Evolutionary conservation across 1,139 yeast genomes (phyloP).

Genomic region (Candida tunisiensis): DNA sequence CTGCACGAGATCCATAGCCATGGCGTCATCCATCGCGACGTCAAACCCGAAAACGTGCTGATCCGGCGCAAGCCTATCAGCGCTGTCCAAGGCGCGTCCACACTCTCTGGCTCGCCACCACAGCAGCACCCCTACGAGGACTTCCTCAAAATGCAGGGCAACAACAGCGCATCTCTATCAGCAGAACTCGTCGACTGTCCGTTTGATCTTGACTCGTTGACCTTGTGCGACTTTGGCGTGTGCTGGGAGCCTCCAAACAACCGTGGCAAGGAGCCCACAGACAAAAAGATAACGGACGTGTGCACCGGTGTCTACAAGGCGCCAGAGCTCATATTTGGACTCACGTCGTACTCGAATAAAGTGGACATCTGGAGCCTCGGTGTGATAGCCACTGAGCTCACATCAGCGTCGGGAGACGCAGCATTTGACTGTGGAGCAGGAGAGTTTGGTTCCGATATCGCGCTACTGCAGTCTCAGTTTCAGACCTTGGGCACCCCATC

Average conservation of each 20-base stretch:
- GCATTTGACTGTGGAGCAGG: no score
- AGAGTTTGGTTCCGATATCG: slow-evolving; percentile 40
- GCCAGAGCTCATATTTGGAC: slow-evolving; percentile 67
- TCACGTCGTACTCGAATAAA: slow-evolving; percentile 34
- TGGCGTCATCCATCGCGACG: slow-evolving; percentile 74
- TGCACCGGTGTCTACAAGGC: slow-evolving; percentile 69
- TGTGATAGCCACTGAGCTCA: slow-evolving; percentile 43
- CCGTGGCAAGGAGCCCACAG: slow-evolving; percentile 29
- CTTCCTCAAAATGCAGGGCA: no score
- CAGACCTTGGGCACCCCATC: slow-evolving; percentile 55
- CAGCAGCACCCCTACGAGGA: no score
- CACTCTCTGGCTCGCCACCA: no score
- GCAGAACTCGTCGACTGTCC: no score
- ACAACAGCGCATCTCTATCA: no score
- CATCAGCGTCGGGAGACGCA: no score
- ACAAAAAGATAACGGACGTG: slow-evolving; percentile 30
- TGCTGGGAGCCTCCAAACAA: slow-evolving; percentile 31
- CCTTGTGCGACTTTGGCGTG: slow-evolving; percentile 67
- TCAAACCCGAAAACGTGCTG: slow-evolving; percentile 68
- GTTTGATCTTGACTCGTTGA: slow-evolving; percentile 19
- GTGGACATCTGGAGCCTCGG: slow-evolving; percentile 80
- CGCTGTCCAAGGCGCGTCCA: no score
- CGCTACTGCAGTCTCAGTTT: slow-evolving; percentile 46
- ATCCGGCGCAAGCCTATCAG: slow-evolving; percentile 24
- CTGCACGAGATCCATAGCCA: slow-evolving; percentile 32